A percentile compares a stretch with the other conserved stretches of the same genome.
Conservation (phyloP, 2,329 filamentous ascomycete species). For the Hypoxylon sp. region DNA sequence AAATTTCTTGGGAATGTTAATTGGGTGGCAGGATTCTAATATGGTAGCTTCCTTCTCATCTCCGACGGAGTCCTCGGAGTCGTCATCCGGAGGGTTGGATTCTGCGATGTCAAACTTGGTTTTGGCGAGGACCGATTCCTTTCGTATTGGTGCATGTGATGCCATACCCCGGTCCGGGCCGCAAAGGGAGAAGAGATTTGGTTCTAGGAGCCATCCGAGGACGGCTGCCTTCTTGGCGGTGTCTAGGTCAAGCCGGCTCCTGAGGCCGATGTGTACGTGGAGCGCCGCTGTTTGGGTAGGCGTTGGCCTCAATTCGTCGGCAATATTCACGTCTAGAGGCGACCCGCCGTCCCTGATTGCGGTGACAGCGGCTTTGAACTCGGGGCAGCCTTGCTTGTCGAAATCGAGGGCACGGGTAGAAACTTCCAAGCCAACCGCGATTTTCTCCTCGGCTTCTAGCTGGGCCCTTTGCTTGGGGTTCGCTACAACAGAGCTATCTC, state of each 20-base stretch:
- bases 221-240: constrained; percentile 15
- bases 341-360: constrained; percentile 9
- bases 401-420: constrained; percentile 17
- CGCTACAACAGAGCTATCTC: constrained; percentile 9
- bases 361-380: constrained; percentile 13
- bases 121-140: constrained; percentile 10
- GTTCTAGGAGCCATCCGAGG: constrained; percentile 22
- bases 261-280: constrained; percentile 23
- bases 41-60: neutral
- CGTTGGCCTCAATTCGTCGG: constrained; percentile 2
- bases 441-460: constrained; percentile 4
- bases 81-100: neutral
- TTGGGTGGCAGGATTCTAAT: neutral
- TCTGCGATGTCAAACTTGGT: neutral
- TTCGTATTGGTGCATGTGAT: constrained; percentile 19
- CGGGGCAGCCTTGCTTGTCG: constrained; percentile 13
- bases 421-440: constrained; percentile 20
- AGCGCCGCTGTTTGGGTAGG: constrained; percentile 6
- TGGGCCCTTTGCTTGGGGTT: neutral
- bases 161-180: constrained; percentile 4
- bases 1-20: constrained; percentile 2
- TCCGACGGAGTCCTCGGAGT: neutral
- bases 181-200: constrained; percentile 25
- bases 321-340: neutral
- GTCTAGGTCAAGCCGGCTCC: constrained; percentile 20